These are phyloP conservation scores for Monosporascus sp. DNA, from an alignment of 2,329 filamentous ascomycete species.

Conservation along the genomic window DNA sequence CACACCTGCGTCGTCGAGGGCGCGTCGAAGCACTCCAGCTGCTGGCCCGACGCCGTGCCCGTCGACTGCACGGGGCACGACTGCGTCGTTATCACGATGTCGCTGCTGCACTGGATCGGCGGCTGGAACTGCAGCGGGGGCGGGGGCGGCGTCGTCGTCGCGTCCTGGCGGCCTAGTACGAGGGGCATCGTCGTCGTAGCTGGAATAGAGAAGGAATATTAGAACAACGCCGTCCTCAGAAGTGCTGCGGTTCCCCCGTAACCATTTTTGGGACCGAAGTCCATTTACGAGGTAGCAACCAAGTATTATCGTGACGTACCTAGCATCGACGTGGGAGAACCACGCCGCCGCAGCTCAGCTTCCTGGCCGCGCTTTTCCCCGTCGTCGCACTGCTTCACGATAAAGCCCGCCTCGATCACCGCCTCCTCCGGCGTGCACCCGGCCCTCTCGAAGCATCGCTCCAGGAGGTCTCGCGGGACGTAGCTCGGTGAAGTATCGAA, in stretches of 20 bases:
- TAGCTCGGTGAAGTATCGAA: constrained; percentile 28
- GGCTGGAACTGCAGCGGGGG: constrained; percentile 4
- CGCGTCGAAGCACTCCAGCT: constrained; percentile 35
- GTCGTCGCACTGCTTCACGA: constrained; percentile 27
- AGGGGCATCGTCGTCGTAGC: background rate
- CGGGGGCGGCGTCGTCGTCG: constrained; percentile 4
- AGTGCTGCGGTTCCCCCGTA: constrained; percentile 1
- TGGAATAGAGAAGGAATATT: too few relatives aligned
- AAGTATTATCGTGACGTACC: constrained; percentile 9
- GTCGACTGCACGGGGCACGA: constrained; percentile 35
- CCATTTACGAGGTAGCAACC: background rate
- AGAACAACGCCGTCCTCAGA: constrained; percentile 3
- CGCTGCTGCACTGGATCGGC: constrained; percentile 22
- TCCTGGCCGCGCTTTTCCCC: constrained; percentile 1
- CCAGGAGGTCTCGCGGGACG: constrained; percentile 28
- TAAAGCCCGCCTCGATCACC: constrained; percentile 26
- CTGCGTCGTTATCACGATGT: constrained; percentile 27
- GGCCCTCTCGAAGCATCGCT: constrained; percentile 30
- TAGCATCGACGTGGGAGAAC: constrained; percentile 11
- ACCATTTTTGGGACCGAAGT: background rate
- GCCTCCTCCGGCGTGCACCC: constrained; percentile 32
- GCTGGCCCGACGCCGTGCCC: constrained; percentile 26
- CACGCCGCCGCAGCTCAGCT: constrained; percentile 18
- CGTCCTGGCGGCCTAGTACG: constrained; percentile 5
- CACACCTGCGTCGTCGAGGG: constrained; percentile 32